phyloP scores from a whole-genome alignment of 441 rosid genomes.

The Eruca vesicaria region DNA sequence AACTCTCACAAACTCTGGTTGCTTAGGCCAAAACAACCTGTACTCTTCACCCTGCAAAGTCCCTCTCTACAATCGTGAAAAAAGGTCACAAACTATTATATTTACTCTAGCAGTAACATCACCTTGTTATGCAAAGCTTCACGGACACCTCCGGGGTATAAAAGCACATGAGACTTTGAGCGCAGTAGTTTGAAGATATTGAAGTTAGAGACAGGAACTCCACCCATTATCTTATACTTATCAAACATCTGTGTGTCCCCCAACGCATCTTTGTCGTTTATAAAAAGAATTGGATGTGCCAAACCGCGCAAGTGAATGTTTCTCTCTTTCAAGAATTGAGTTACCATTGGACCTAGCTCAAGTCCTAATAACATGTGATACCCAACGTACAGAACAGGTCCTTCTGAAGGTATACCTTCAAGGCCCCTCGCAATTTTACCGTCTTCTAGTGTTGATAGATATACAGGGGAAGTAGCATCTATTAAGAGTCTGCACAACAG shows the following conservation, averaged over 20 bases:
- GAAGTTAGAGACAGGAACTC: constrained; percentile 57
- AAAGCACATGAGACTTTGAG: constrained; percentile 55
- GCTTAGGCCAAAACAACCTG: constrained; percentile 70
- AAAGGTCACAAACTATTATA: background rate
- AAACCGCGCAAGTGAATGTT: constrained; percentile 60
- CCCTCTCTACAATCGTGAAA: background rate
- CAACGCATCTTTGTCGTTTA: constrained; percentile 10
- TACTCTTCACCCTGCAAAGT: constrained; percentile 59
- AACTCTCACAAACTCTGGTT: constrained; percentile 66
- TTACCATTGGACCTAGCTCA: constrained; percentile 45
- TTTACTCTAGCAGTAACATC: background rate
- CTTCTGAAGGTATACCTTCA: constrained; percentile 61
- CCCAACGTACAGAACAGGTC: constrained; percentile 65
- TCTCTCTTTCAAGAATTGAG: constrained; percentile 35
- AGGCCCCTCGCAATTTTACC: constrained; percentile 58
- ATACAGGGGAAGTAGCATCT: constrained; percentile 42
- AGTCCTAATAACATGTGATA: constrained; percentile 62
- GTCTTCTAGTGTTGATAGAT: constrained; percentile 57
- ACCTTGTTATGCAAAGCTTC: constrained; percentile 73
- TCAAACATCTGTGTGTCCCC: constrained; percentile 36
- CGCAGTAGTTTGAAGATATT: constrained; percentile 55
- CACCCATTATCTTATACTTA: constrained; percentile 54
- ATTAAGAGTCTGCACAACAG: constrained; percentile 14
- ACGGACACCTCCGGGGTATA: constrained; percentile 72
- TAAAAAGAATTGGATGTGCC: constrained; percentile 61